Evolutionary conservation across 192 early-diverging fungal genomes (phyloP), one percentile per base, ranked within the genome.

Genomic region (Kickxella alabastrina): DNA sequence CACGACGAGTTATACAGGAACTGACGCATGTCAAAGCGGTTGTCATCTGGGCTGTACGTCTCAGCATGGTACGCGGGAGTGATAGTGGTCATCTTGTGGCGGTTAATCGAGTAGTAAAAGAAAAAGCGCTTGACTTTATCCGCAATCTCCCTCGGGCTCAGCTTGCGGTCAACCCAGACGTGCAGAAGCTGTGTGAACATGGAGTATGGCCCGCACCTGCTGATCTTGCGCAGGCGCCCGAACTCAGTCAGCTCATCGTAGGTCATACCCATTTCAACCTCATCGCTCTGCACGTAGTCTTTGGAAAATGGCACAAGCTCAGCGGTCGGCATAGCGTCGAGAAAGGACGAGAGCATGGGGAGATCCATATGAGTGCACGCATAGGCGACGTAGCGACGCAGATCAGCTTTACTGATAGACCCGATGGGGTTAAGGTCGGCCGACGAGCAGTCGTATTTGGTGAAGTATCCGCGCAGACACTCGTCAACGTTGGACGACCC

Each of bases 401-500:
- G 80, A 73, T 96, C 95, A 2, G 65, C 61, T 65, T 96, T 99
- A 65, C 85, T 86, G 28, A 96, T 92, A 4, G 85, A 93, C 4
- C 96, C 96, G 54, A 99, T 97, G 4, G 96, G 96, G 52, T 97
- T 97, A 26, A 99, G 76, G 62, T 99, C 96, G 0, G 96, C 96
- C 57, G 88, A 91, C 1, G 92, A 93, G 55, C 96, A 97, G 62
- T 99, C 96, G 65, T 99, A 99, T 57, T 99, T 99, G 36, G 96
- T 99, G 27, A 99, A 83, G 49, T 99, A 99, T 1, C 96, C 96
- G 29, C 96, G 82, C 40, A 99, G 68, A 25, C 88, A 87, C 80
- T 99, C 96, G 67, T 99, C 96, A 0, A 97, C 95, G 54, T 99
- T 99, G n/a, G 93, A 85, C 52, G 89, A 92, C 25, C 92, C 95